These are phyloP conservation scores for Dryadomyces sulphureus DNA, from an alignment of 2,329 filamentous ascomycete genomes.

Conservation along the genomic window DNA sequence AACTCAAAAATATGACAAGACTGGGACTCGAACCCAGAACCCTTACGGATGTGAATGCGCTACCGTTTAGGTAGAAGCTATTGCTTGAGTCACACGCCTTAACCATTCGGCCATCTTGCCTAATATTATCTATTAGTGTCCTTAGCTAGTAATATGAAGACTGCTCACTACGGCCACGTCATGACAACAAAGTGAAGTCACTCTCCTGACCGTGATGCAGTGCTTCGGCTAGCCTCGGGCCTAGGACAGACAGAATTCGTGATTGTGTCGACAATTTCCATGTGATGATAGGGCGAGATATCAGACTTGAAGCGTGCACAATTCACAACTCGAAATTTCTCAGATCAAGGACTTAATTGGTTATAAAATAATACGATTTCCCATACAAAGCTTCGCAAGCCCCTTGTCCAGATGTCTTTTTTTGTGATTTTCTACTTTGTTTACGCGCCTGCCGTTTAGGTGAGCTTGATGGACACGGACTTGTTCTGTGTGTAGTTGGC, in stretches of 20 bases:
- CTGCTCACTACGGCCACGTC: no score
- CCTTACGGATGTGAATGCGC: not conserved
- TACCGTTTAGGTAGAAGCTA: not conserved
- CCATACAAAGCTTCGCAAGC: not conserved
- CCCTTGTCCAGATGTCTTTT: not conserved
- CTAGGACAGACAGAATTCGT: no score
- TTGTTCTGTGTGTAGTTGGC: constrained; percentile 56
- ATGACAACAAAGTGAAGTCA: no score
- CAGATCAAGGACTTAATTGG: not conserved
- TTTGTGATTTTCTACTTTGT: not conserved
- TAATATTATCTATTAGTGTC: not conserved
- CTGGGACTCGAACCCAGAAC: constrained; percentile 1
- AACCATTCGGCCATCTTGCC: constrained; percentile 1
- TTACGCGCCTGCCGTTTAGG: not conserved
- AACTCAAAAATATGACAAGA: not conserved
- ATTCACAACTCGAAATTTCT: not conserved
- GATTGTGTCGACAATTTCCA: no score
- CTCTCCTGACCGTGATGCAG: no score
- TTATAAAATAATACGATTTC: not conserved
- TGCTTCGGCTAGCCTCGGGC: no score
- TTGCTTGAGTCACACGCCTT: constrained; percentile 1
- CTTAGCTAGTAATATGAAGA: no score
- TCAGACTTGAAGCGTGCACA: no score
- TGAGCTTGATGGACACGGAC: constrained; percentile 42
- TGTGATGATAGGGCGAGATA: no score